These are phyloP conservation scores for Pseudogymnoascus sp. DNA, from an alignment of 2,329 filamentous ascomycete species.

Conservation along the genomic window DNA sequence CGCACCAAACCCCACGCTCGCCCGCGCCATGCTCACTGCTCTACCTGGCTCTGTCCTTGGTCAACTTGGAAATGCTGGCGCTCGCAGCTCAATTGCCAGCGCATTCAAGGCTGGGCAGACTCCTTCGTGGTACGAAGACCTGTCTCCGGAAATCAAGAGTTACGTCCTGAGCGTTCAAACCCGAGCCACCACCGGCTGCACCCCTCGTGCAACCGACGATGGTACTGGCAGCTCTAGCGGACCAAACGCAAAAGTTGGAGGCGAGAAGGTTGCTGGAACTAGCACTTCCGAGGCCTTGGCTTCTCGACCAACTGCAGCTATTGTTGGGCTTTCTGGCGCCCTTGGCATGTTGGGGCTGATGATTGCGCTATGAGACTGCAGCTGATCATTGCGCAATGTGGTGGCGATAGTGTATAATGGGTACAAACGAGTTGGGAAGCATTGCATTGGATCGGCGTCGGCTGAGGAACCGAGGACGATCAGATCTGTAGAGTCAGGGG, in stretches of 20 bases:
- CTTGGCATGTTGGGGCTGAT: background rate
- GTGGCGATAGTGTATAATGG: background rate
- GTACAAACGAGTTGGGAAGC: background rate
- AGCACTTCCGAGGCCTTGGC: background rate
- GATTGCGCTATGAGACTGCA: background rate
- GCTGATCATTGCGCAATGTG: background rate
- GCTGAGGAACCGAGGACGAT: background rate
- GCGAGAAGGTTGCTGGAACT: background rate
- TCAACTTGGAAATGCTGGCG: background rate
- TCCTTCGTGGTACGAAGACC: background rate
- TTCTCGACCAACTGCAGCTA: background rate
- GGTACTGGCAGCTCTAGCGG: background rate
- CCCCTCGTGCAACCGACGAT: background rate
- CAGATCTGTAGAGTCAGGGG: background rate
- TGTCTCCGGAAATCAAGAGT: background rate
- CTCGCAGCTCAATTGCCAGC: background rate
- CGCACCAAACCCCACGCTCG: background rate
- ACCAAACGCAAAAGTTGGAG: background rate
- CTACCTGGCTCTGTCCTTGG: background rate
- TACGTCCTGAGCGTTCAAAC: background rate
- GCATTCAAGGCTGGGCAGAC: background rate
- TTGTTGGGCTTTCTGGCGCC: background rate
- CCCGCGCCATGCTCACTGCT: background rate
- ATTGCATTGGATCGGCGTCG: background rate
- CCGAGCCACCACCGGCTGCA: background rate